Evolutionary conservation across 257 asterid genomes (phyloP).

Genomic region (Osmanthus fragrans): DNA sequence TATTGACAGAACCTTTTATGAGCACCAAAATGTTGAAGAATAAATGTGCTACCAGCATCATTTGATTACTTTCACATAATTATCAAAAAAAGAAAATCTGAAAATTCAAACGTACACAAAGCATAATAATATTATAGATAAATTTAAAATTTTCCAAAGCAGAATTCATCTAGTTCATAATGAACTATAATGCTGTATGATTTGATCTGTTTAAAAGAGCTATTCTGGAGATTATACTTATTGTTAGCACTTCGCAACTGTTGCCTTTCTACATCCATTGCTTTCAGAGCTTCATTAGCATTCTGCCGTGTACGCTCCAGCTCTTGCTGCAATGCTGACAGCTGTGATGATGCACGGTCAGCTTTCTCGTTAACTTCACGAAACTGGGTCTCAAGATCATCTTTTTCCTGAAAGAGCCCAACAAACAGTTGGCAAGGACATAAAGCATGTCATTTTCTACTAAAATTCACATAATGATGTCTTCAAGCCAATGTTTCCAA

Average conservation of each 20-base stretch:
- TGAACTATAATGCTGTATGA: neutral
- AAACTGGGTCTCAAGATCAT: slow-evolving; percentile 83
- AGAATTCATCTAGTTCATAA: neutral
- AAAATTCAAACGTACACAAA: neutral
- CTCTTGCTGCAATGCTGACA: slow-evolving; percentile 78
- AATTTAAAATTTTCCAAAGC: neutral
- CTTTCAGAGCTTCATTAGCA: slow-evolving; percentile 90
- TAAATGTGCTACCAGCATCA: neutral
- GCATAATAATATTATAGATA: neutral
- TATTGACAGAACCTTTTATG: neutral
- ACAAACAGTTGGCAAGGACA: neutral
- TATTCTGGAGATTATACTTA: slow-evolving; percentile 52
- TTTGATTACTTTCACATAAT: neutral
- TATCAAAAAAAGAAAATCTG: neutral
- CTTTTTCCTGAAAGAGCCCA: slow-evolving; percentile 71
- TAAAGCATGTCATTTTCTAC: neutral
- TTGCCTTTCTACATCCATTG: slow-evolving; percentile 90
- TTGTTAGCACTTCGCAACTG: slow-evolving; percentile 88
- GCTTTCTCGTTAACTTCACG: slow-evolving; percentile 82
- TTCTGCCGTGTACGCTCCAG: slow-evolving; percentile 89
- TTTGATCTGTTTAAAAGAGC: neutral
- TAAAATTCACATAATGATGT: neutral
- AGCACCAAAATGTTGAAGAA: neutral
- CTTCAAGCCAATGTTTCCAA: neutral
- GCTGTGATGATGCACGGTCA: slow-evolving; percentile 71